Base-by-base conservation (phyloP, 1,284 basidiomycete species). In the Rhodofomes roseus region DNA sequence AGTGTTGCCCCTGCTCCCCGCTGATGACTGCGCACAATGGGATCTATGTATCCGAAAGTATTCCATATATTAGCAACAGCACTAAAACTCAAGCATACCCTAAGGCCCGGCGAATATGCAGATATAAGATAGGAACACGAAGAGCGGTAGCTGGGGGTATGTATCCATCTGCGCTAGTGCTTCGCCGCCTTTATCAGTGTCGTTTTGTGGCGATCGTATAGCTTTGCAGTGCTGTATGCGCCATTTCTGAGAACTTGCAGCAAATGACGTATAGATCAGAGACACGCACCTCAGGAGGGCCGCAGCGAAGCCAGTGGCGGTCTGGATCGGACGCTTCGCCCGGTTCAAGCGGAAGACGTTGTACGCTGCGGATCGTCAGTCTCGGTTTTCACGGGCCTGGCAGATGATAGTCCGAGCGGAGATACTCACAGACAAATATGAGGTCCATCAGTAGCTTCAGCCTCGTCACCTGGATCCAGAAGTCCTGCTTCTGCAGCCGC, bases 371-470 rank as follows among this genome's bases (percentile, higher is more conserved):
- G 37, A 60, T 16, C 50, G 36, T 41, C 29, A 52, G 52, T 55
- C 37, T 39, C 63, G 29, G 50, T 31, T 39, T 48, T 54, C 46
- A 23, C 31, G 25, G 50, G 31, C 31, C 22, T 23, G 7, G 31
- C 48, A 48, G 22, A 37, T 50, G 12, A 39, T 25, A 34, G 4
- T n/a, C 27, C 4, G 34, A 36, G 51, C 22, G n/a, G 31, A 40
- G 46, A 39, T 37, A 84, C 90, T 77, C 69, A 93, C 90, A 91
- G 70, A 92, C 90, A 73, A 92, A 93, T 63, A 92, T 81, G 60
- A 93, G 74, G 72, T 93, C 90, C 87, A 92, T 90, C 34, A 83
- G 66, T 60, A 93, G 76, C 76, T 93, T 93, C 57, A 79, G 75
- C 57, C 87, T 76, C 29, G 86, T 81, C 46, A 90, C 73, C 63